These are phyloP conservation scores for Phytophthora chlamydospora DNA, from an alignment of 352 stramenopile species.

Conservation along the genomic window DNA sequence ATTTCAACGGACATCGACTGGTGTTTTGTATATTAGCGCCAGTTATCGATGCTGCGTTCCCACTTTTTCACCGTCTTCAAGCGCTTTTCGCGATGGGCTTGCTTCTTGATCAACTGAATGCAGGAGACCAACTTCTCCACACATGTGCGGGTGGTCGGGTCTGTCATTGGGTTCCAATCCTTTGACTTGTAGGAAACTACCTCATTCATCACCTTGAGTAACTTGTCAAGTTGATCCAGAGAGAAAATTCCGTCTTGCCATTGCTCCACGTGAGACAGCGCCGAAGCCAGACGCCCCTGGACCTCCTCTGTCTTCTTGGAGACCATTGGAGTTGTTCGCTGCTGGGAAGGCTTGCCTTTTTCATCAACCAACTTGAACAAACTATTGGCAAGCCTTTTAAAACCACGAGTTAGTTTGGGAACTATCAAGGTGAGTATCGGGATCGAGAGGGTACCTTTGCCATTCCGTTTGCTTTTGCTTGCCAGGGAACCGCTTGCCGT, in stretches of 20 bases:
- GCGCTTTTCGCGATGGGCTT: conserved; percentile 20
- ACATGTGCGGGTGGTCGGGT: conserved; percentile 10
- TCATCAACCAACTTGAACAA: conserved; percentile 9
- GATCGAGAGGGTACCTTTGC: conserved; percentile 18
- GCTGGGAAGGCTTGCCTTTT: neutral
- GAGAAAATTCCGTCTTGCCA: conserved; percentile 42
- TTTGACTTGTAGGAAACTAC: conserved; percentile 23
- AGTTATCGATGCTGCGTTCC: neutral
- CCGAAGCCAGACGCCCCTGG: neutral
- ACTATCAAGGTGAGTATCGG: neutral
- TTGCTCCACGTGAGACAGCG: conserved; percentile 18
- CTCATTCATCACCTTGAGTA: conserved; percentile 10
- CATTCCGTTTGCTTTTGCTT: conserved; percentile 7
- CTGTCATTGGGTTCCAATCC: conserved; percentile 20
- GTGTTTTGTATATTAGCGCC: neutral
- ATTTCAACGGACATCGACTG: conserved; percentile 20
- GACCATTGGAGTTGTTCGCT: neutral
- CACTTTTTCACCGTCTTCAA: conserved; percentile 27
- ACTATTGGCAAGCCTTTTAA: conserved; percentile 11
- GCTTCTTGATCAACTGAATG: conserved; percentile 28
- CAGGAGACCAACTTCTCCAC: conserved; percentile 26
- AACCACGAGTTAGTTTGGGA: neutral
- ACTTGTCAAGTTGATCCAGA: conserved; percentile 35
- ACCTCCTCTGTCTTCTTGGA: conserved; percentile 10
- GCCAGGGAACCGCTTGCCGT: conserved; percentile 16